Evolutionary conservation across 2,329 filamentous ascomycete genomes (phyloP).

Genomic region (Xylaria sp.): DNA sequence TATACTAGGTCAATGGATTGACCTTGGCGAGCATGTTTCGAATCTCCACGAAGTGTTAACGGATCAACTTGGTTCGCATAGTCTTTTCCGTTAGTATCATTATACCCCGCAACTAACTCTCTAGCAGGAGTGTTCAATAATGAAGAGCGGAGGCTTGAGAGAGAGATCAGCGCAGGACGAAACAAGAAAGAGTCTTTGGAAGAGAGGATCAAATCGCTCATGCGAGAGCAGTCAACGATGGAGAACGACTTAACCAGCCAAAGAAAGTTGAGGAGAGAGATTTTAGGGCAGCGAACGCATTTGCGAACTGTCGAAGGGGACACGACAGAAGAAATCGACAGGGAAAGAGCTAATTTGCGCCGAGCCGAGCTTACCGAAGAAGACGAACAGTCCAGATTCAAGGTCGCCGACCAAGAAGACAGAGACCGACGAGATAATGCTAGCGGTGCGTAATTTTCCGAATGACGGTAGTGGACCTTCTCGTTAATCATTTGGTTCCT

Average conservation of each 20-base stretch:
- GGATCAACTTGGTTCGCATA: background rate
- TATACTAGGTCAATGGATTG: background rate
- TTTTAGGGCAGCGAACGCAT: background rate
- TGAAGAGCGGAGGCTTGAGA: background rate
- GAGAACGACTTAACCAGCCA: background rate
- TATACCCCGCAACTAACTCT: background rate
- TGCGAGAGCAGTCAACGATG: background rate
- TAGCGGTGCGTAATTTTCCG: background rate
- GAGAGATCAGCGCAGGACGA: slow-evolving; percentile 1
- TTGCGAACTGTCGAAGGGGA: background rate
- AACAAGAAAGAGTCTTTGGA: background rate
- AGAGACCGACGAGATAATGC: background rate
- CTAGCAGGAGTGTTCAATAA: background rate
- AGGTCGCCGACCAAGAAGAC: background rate
- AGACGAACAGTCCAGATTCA: slow-evolving; percentile 2
- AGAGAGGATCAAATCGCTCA: slow-evolving; percentile 2
- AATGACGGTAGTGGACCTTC: background rate
- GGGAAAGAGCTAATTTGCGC: background rate
- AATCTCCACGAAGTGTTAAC: background rate
- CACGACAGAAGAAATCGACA: background rate
- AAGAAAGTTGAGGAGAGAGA: background rate
- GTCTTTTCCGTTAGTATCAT: background rate
- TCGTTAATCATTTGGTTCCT: background rate
- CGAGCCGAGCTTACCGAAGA: background rate
- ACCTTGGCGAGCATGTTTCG: background rate